Percentiles rank a stretch among this genome's conserved stretches.
phyloP scores from a whole-genome alignment of 495 filamentous ascomycete genomes.

The Penicillium bovifimosum region DNA sequence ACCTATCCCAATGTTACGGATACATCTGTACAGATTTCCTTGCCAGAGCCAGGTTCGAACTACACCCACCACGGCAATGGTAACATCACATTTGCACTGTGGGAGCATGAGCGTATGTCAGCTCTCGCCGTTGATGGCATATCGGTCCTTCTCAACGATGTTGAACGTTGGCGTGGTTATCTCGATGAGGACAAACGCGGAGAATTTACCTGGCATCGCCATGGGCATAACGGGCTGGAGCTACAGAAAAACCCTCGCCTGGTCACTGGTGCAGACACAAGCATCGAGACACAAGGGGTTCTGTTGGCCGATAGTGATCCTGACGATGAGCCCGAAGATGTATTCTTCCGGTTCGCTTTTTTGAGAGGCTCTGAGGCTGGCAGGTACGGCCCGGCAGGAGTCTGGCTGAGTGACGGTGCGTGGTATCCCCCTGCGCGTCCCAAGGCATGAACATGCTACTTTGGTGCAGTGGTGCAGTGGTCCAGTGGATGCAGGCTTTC shows the following conservation, averaged over 20 bases:
- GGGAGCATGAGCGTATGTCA: slow-evolving; percentile 37
- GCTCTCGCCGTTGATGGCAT: slow-evolving; percentile 77
- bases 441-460: slow-evolving; percentile 18
- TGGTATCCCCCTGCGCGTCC: slow-evolving; percentile 52
- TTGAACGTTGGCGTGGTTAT: slow-evolving; percentile 72
- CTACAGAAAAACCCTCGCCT: slow-evolving; percentile 21
- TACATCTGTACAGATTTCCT: slow-evolving; percentile 47
- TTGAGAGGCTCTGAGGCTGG: slow-evolving; percentile 62
- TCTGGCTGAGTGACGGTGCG: slow-evolving; percentile 62
- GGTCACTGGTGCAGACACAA: slow-evolving; percentile 9
- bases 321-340: slow-evolving; percentile 39
- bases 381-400: slow-evolving; percentile 77
- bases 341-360: slow-evolving; percentile 85
- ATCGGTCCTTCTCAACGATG: slow-evolving; percentile 88
- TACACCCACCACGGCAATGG: slow-evolving; percentile 36
- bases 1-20: slow-evolving; percentile 58
- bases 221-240: slow-evolving; percentile 40
- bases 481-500: not conserved
- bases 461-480: not conserved
- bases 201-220: slow-evolving; percentile 45
- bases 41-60: slow-evolving; percentile 27
- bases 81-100: slow-evolving; percentile 56
- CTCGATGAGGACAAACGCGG: slow-evolving; percentile 41
- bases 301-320: slow-evolving; percentile 34
- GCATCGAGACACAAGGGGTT: slow-evolving; percentile 17